Percentiles rank a stretch among this genome's conserved stretches.
Conservation (phyloP, 1,139 yeast species). For the Yamadazyma oceani region DNA sequence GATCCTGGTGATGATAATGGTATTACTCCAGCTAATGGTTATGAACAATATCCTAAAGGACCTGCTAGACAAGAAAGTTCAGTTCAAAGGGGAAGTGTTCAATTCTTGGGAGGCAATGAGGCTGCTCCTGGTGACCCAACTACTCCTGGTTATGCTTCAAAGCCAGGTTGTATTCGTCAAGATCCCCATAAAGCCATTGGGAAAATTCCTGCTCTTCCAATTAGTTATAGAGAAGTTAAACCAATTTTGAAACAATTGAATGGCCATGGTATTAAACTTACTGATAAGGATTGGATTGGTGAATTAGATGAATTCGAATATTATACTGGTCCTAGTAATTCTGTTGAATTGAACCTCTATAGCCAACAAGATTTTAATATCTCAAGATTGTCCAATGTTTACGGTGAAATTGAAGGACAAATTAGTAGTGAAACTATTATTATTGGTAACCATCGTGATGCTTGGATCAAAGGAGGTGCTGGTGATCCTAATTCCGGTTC, state of each 20-base stretch:
- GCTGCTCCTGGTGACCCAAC: slow-evolving; percentile 85
- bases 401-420: slow-evolving; percentile 46
- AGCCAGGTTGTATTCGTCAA: slow-evolving; percentile 46
- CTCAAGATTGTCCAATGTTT: slow-evolving; percentile 46
- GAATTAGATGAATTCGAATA: slow-evolving; percentile 44
- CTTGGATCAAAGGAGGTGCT: slow-evolving; percentile 57
- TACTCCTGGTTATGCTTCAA: slow-evolving; percentile 79
- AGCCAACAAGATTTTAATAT: slow-evolving; percentile 42
- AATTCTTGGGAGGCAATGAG: slow-evolving; percentile 63
- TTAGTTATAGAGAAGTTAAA: slow-evolving; percentile 46
- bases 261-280: slow-evolving; percentile 37
- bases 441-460: slow-evolving; percentile 50
- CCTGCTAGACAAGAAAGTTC: slow-evolving; percentile 51
- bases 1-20: slow-evolving; percentile 49
- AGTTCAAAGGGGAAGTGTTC: slow-evolving; percentile 83
- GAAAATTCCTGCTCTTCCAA: slow-evolving; percentile 48
- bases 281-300: slow-evolving; percentile 36
- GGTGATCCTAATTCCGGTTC: slow-evolving; percentile 51
- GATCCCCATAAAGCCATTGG: slow-evolving; percentile 45
- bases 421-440: slow-evolving; percentile 40
- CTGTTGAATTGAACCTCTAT: slow-evolving; percentile 44
- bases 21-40: slow-evolving; percentile 44
- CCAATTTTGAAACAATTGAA: slow-evolving; percentile 45
- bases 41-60: slow-evolving; percentile 44
- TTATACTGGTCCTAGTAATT: slow-evolving; percentile 49